A percentile compares a stretch with the other conserved stretches of the same genome.
Conservation (phyloP, 2,329 filamentous ascomycete species). For the Cephalotrichum gorgonifer region DNA sequence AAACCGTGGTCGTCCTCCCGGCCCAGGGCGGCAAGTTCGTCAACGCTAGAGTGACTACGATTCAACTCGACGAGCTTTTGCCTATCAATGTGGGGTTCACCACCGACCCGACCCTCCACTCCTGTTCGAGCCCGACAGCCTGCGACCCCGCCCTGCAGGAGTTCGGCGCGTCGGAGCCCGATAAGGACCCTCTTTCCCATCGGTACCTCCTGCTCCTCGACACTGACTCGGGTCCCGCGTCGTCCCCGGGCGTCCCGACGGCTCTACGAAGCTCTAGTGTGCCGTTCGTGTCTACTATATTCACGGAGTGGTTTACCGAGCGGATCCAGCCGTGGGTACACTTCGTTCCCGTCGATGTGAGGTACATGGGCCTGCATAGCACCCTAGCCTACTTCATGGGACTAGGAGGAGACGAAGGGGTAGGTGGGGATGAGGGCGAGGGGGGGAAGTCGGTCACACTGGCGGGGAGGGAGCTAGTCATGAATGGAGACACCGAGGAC, state of each 20-base stretch:
- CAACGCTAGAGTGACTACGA: slow-evolving; percentile 43
- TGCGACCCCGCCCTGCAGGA: slow-evolving; percentile 43
- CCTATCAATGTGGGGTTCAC: slow-evolving; percentile 47
- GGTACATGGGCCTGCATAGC: slow-evolving; percentile 63
- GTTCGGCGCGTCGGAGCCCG: slow-evolving; percentile 20
- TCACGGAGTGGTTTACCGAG: slow-evolving; percentile 70
- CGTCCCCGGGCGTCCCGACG: slow-evolving; percentile 45
- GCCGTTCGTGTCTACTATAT: slow-evolving; percentile 62
- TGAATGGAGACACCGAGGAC: slow-evolving; percentile 27
- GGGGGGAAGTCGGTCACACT: slow-evolving; percentile 28
- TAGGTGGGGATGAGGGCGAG: slow-evolving; percentile 30
- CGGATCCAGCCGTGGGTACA: slow-evolving; percentile 68
- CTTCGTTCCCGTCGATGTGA: slow-evolving; percentile 66
- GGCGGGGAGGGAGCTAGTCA: slow-evolving; percentile 1
- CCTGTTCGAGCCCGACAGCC: slow-evolving; percentile 2
- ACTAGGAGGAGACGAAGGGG: slow-evolving; percentile 26
- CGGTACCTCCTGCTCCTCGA: slow-evolving; percentile 66
- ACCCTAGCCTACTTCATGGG: slow-evolving; percentile 67
- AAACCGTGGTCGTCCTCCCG: slow-evolving; percentile 47
- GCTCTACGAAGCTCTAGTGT: slow-evolving; percentile 52
- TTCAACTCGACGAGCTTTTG: slow-evolving; percentile 42
- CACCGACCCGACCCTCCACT: slow-evolving; percentile 5
- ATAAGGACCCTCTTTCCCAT: slow-evolving; percentile 49
- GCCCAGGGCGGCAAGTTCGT: slow-evolving; percentile 30
- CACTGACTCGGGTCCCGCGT: slow-evolving; percentile 58